Base-by-base conservation (phyloP, 805 yeast species). In the Priceomyces carsonii region DNA sequence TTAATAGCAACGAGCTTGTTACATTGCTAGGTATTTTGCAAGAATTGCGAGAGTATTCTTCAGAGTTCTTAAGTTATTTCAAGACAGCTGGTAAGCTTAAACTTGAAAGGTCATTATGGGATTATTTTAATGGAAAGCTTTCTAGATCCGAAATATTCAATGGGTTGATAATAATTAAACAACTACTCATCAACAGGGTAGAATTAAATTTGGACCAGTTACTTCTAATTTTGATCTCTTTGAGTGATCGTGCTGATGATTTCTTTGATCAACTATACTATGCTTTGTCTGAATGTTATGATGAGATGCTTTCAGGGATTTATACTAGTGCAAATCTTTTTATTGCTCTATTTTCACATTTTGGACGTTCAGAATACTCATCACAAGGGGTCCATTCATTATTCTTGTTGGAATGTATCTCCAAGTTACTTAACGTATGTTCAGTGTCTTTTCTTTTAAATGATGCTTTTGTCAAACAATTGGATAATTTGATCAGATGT, bases 131-230 rank as follows among this genome's bases (percentile, higher is more conserved):
- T 6, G 27, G 26, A 19, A 37, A 32, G 1, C 13, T 14, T 23
- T 32, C 38, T 7, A 20, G 36, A 10, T 22, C 51, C 1, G 43
- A 43, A 13, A 33, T 51, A 3, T 36, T 62, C 9, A 53, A 54
- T 34, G 73, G 65, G 3, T 53, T 68, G 31, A 48, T 68, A 15
- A 29, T 69, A 6, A 16, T 66, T 17, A 67, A 67, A 34, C 72
- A 63, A 39, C 32, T 63, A 22, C 50, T 68, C 10, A 57, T 64
- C 20, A 59, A 53, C 38, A 42, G 57, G 12, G 36, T 33, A 18
- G 26, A 38, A 4, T 24, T 65, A 13, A 43, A 51, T 8, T 37
- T 56, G 21, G 18, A 26, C 2, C 46, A 39, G 15, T 38, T 61
- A 9, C 63, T 67, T 65, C 17, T 29, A 2, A 34, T 52, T 6